Percentiles rank a stretch among this genome's conserved stretches.
phyloP scores from a whole-genome alignment of 345 rosid species.

The Brassica cretica region DNA sequence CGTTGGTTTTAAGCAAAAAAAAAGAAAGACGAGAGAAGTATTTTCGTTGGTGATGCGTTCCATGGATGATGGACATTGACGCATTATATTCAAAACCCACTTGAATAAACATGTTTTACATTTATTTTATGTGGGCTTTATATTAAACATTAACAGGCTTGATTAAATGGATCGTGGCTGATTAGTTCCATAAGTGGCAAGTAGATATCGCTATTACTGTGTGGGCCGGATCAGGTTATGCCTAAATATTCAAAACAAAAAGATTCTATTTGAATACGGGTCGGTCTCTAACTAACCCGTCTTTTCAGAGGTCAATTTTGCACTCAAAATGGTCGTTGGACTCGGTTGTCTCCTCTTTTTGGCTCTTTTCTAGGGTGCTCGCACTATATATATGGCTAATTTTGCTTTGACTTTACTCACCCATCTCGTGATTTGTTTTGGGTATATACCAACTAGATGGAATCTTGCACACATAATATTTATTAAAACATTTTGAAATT shows the following conservation, averaged over 20 bases:
- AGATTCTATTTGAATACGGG: not conserved
- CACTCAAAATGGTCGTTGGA: too few species aligned
- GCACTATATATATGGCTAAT: slow-evolving; percentile 12
- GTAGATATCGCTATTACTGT: not conserved
- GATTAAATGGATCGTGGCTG: not conserved
- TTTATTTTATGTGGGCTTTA: not conserved
- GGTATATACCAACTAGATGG: slow-evolving; percentile 18
- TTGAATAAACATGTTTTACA: not conserved
- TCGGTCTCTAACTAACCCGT: not conserved
- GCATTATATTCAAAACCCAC: not conserved
- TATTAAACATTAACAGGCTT: not conserved
- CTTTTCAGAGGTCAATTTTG: too few species aligned
- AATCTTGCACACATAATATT: slow-evolving; percentile 22
- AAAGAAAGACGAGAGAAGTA: too few species aligned
- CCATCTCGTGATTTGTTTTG: slow-evolving; percentile 28
- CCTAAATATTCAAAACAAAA: too few species aligned
- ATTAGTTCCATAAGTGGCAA: not conserved
- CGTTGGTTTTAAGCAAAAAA: too few species aligned
- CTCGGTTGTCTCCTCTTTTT: not conserved
- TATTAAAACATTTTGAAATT: not conserved
- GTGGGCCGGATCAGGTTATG: not conserved
- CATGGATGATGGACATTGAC: not conserved
- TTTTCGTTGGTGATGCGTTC: not conserved
- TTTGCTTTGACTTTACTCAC: slow-evolving; percentile 33
- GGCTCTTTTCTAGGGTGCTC: not conserved